phyloP scores from a whole-genome alignment of 495 filamentous ascomycete species.

The Neurospora sp. region DNA sequence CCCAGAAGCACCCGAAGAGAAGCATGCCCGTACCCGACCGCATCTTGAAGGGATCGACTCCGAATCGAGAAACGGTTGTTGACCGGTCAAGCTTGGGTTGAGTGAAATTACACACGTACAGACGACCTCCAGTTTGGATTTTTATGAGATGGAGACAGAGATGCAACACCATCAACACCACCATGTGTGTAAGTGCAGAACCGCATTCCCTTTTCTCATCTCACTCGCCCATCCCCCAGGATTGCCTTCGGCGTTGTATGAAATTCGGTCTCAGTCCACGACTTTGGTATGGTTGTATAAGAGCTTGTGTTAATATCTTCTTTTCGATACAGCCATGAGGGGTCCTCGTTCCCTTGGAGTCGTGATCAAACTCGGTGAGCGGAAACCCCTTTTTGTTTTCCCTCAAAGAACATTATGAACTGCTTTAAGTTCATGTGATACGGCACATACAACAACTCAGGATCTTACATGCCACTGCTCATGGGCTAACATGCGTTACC shows the following conservation, averaged over 20 bases:
- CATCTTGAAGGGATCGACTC: not conserved
- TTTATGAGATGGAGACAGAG: constrained; percentile 17
- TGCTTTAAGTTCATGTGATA: not conserved
- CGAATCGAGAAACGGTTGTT: not conserved
- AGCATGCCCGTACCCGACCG: not conserved
- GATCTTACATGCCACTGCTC: not conserved
- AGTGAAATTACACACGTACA: not conserved
- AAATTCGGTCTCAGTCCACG: not conserved
- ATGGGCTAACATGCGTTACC: not conserved
- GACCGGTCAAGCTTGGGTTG: not conserved
- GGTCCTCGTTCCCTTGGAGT: constrained; percentile 53
- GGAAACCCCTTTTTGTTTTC: not conserved
- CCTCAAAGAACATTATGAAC: not conserved
- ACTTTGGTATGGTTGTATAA: not conserved
- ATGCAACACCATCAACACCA: not conserved
- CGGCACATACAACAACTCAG: not conserved
- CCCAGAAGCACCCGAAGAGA: not conserved
- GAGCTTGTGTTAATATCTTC: not conserved
- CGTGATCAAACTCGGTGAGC: constrained; percentile 89
- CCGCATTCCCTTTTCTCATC: not conserved
- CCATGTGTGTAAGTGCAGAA: constrained; percentile 15
- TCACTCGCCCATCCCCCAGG: not conserved
- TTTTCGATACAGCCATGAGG: constrained; percentile 35
- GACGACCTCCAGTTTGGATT: not conserved
- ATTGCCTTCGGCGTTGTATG: not conserved